These are phyloP conservation scores for Shiraia bambusicola DNA, from an alignment of 2,329 filamentous ascomycete genomes.

Conservation along the genomic window DNA sequence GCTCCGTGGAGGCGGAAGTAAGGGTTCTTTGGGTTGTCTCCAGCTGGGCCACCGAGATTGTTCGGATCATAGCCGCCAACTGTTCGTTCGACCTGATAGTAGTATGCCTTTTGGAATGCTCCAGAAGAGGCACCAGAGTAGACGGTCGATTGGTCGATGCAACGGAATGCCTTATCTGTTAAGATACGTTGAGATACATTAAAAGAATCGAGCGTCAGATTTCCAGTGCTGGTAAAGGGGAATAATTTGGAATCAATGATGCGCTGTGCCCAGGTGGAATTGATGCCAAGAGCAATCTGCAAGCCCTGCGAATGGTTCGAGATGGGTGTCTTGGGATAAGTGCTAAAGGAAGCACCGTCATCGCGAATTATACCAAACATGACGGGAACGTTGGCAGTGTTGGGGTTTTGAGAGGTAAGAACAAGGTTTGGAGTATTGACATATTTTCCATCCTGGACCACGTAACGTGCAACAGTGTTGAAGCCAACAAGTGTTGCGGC, in stretches of 20 bases:
- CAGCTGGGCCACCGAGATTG: constrained; percentile 49
- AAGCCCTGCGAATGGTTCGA: constrained; percentile 48
- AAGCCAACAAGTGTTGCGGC: constrained; percentile 46
- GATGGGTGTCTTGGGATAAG: constrained; percentile 50
- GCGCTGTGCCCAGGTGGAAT: constrained; percentile 39
- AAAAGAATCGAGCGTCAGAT: constrained; percentile 58
- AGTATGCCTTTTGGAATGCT: constrained; percentile 55
- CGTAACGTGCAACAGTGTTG: constrained; percentile 51
- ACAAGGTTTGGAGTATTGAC: constrained; percentile 55
- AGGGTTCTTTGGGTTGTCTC: constrained; percentile 54
- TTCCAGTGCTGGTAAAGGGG: constrained; percentile 51
- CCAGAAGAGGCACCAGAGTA: constrained; percentile 51
- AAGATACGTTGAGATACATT: constrained; percentile 57
- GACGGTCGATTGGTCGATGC: constrained; percentile 60
- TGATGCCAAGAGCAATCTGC: constrained; percentile 50
- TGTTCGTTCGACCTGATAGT: constrained; percentile 62
- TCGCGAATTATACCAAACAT: constrained; percentile 59
- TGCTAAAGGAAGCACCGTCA: constrained; percentile 58
- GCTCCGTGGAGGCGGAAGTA: constrained; percentile 62
- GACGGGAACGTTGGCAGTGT: constrained; percentile 54
- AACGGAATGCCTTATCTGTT: constrained; percentile 62
- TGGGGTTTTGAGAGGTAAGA: constrained; percentile 46
- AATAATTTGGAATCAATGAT: constrained; percentile 51
- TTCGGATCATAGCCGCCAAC: constrained; percentile 58
- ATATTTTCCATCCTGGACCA: constrained; percentile 61